These are phyloP conservation scores for Sporothrix brunneoviolacea DNA, from an alignment of 2,329 filamentous ascomycete species.

Conservation along the genomic window DNA sequence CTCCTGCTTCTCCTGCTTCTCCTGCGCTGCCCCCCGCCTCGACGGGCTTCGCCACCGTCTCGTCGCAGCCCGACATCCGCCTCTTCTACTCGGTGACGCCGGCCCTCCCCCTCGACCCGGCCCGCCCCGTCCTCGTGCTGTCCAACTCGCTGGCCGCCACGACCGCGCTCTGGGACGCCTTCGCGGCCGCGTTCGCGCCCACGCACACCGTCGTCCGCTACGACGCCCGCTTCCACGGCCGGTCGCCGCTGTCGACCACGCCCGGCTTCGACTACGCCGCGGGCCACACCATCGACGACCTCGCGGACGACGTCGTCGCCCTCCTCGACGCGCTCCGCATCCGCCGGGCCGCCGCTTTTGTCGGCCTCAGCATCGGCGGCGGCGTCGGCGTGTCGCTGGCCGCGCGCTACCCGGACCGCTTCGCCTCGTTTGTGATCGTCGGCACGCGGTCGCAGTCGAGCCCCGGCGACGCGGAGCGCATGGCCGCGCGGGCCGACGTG, in stretches of 20 bases:
- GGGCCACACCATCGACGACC: slow-evolving; percentile 4
- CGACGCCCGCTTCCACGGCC: slow-evolving; percentile 11
- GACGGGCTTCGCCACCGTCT: slow-evolving; percentile 10
- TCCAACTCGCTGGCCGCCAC: slow-evolving; percentile 6
- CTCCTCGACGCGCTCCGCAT: background rate
- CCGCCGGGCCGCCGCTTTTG: background rate
- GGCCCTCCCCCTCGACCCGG: slow-evolving; percentile 5
- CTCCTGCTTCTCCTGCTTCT: background rate
- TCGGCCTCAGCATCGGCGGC: slow-evolving; percentile 12
- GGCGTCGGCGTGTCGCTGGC: slow-evolving; percentile 11
- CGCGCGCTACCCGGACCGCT: slow-evolving; percentile 7
- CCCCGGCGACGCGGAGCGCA: background rate
- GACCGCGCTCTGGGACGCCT: slow-evolving; percentile 7
- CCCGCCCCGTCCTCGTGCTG: slow-evolving; percentile 3
- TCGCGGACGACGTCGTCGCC: slow-evolving; percentile 10
- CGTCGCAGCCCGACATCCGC: slow-evolving; percentile 8
- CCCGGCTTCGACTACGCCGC: background rate
- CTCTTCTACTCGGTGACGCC: slow-evolving; percentile 11
- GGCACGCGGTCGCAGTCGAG: slow-evolving; percentile 3
- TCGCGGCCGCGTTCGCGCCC: slow-evolving; percentile 8
- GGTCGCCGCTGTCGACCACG: slow-evolving; percentile 7
- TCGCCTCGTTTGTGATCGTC: slow-evolving; percentile 7
- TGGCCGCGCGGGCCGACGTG: background rate
- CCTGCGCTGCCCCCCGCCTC: background rate
- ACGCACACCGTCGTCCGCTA: slow-evolving; percentile 13